Base-by-base conservation (phyloP, 2,329 filamentous ascomycete genomes). In the Arthrobotrys sinensis region DNA sequence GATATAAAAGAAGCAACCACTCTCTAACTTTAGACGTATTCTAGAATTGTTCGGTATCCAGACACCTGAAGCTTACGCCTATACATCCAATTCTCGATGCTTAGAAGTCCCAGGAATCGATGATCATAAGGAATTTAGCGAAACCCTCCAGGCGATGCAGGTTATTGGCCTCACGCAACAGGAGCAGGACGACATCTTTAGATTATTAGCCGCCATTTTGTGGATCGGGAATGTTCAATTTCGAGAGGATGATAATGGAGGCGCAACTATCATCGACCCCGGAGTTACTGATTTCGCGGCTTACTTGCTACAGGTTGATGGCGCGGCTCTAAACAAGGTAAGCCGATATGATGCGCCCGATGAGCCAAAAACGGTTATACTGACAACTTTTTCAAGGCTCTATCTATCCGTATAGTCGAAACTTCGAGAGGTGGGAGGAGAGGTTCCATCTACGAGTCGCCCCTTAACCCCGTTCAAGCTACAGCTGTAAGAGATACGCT, bases 211-310 rank as follows among this genome's bases (percentile, higher is more conserved):
- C 0, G 91, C 93, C 1, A 90, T 99, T 80, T 86, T 99, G 60
- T 99, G 96, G 96, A 90, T 96, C 32, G 96, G 96, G 66, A 99
- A 99, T 82, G 91, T 98, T 66, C 91, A 93, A 36, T 99, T 99
- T 84, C 87, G 87, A 46, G 96, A 99, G 84, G 93, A 97, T 80
- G 93, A 98, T 78, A 89, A 90, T 77, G 94, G 94, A 34, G 97
- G 97, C 83, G 94, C 96, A 11, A 89, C 90, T 24, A 93, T 98
- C 55, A 88, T 88, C 12, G 96, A 99, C 83, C 91, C 93, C 84
- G 97, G 93, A 0, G 93, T 98, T 2, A 92, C 97, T 88, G 11
- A 91, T 93, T 76, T 96, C 98, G 83, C 85, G 88, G 2, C 90
- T 93, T 78, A 97, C 98, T 76, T 98, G 97, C 88, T 92, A 91